phyloP scores from a whole-genome alignment of 2,329 filamentous ascomycete species.

The Fusarium bulbicola region DNA sequence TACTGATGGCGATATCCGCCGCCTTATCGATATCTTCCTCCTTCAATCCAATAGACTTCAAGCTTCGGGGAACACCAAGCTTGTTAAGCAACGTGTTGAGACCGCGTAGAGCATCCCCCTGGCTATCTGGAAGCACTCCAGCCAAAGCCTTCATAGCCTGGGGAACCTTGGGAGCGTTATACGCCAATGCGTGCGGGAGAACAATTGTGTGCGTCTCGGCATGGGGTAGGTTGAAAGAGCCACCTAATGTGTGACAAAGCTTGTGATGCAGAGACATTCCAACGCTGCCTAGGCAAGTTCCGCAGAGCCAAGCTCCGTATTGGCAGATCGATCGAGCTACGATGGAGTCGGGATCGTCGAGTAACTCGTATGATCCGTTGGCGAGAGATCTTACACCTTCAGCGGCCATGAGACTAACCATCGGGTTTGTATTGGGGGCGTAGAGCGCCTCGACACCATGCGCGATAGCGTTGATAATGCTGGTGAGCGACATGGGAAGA shows the following conservation, averaged over 20 bases:
- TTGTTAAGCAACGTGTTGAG: neutral
- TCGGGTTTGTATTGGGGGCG: neutral
- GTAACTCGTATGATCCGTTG: neutral
- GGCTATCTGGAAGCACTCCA: neutral
- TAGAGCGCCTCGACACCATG: neutral
- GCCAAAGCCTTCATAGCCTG: neutral
- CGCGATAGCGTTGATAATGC: neutral
- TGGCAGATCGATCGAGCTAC: neutral
- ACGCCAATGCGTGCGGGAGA: neutral
- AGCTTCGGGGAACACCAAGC: neutral
- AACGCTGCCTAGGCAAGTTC: slow-evolving; percentile 66
- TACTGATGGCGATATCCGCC: neutral
- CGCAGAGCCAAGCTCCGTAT: slow-evolving; percentile 73
- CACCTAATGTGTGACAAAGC: slow-evolving; percentile 71
- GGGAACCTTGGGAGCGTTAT: neutral
- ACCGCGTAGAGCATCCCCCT: neutral
- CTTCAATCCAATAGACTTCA: neutral
- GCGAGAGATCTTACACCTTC: neutral
- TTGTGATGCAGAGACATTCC: slow-evolving; percentile 75
- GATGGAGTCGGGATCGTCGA: neutral
- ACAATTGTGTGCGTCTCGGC: slow-evolving; percentile 67
- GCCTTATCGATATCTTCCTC: neutral
- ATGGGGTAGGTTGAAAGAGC: slow-evolving; percentile 70
- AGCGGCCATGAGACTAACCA: neutral
- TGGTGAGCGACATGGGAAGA: neutral